Base-by-base conservation (phyloP, 192 early-diverging fungal species). In the Coemansia biformis region DNA sequence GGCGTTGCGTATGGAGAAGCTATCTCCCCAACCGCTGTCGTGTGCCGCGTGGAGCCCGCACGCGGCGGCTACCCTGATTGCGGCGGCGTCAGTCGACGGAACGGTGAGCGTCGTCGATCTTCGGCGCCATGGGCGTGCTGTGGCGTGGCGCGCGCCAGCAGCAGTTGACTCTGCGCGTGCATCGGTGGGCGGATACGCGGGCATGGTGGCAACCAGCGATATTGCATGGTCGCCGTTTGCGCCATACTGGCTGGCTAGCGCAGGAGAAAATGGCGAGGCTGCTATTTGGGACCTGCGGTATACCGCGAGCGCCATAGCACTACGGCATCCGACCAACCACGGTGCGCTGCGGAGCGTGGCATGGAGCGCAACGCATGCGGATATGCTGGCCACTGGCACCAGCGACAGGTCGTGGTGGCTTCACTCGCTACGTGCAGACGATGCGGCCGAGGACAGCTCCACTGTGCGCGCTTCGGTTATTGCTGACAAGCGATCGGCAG, bases 271-370 rank as follows among this genome's bases (percentile, higher is more conserved):
- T 54, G 71, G 69, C 1, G 61, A 70, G 0, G 82, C 82, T 24
- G 72, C 80, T 12, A 43, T 89, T 8, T 89, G 87, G 87, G 87
- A 89, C 39, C 44, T 89, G 38, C 73, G 87, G 9, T 84, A 78
- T 46, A 40, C 68, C 5, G 64, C 72, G 11, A 37, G 50, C 2
- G 65, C 53, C 8, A 36, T 48, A 8, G 43, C 43, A n/a, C 26
- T 75, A 51, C 36, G 51, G 0, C 59, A 67, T 9, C 59, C 54
- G 35, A 63, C 71, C 5, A 51, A 32, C 48, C 44, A 59, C 37
- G 71, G 65, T 0, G 31, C 56, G 9, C 40, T 59, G 5, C 43
- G 50, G 11, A 63, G 64, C 38, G 24, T 75, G n/a, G 59, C 78
- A 14, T 89, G 86, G 86, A 86, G 84, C 30, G 78, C 80, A 13